A percentile compares a stretch with the other conserved stretches of the same genome.
Evolutionary conservation across 306 rosid species (phyloP).

Genomic region (Lathyrus sativus): DNA sequence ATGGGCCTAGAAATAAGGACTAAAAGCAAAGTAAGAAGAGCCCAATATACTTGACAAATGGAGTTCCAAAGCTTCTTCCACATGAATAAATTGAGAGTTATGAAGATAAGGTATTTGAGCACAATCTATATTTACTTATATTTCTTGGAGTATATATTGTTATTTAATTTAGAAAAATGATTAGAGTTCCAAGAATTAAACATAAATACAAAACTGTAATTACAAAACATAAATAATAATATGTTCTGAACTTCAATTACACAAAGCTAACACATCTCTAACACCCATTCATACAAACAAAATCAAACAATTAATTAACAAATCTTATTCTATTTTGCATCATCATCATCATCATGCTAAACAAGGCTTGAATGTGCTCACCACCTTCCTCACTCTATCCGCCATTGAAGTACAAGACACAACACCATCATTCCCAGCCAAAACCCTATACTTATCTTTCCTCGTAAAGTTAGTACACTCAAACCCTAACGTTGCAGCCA

Average conservation of each 20-base stretch:
- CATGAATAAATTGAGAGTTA: neutral
- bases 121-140: too few species aligned
- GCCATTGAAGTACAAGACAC: conserved; percentile 50
- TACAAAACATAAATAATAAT: neutral
- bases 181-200: neutral
- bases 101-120: neutral
- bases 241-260: neutral
- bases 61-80: too few species aligned
- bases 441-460: conserved; percentile 79
- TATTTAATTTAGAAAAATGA: neutral
- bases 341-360: conserved; percentile 24
- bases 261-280: neutral
- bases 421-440: conserved; percentile 94
- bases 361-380: conserved; percentile 52
- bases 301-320: conserved; percentile 33
- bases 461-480: conserved; percentile 90
- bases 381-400: conserved; percentile 53
- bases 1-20: too few species aligned
- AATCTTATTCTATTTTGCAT: neutral
- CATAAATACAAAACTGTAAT: neutral
- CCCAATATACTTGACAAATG: too few species aligned
- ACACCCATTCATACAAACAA: conserved; percentile 1
- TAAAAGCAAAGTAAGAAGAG: too few species aligned
- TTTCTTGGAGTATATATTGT: neutral
- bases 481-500: conserved; percentile 85